These are phyloP conservation scores for Umbelopsis sp. DNA, from an alignment of 192 early-diverging fungal species.

Conservation along the genomic window DNA sequence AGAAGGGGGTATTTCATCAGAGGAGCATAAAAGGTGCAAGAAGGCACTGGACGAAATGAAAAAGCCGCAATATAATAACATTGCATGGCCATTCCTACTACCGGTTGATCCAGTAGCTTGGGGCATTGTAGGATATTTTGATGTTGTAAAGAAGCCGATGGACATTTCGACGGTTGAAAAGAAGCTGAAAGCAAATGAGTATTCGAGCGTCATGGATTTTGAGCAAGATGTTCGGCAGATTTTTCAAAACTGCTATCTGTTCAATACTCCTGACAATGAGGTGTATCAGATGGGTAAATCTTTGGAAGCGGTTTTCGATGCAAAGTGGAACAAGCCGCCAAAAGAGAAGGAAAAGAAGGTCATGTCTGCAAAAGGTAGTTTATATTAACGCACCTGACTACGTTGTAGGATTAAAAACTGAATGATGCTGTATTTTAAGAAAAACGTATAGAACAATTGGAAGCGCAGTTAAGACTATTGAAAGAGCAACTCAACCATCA, in stretches of 20 bases:
- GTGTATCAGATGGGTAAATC: slow-evolving; percentile 68
- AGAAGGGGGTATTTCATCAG: neutral
- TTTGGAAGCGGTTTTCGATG: slow-evolving; percentile 68
- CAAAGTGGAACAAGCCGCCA: slow-evolving; percentile 59
- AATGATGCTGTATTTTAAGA: neutral
- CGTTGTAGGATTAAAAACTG: no score
- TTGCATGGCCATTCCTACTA: slow-evolving; percentile 60
- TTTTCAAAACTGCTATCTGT: slow-evolving; percentile 76
- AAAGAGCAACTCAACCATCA: slow-evolving; percentile 8
- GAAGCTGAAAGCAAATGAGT: slow-evolving; percentile 64
- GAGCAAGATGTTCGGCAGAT: slow-evolving; percentile 70
- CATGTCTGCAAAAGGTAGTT: slow-evolving; percentile 13
- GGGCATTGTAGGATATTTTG: slow-evolving; percentile 80
- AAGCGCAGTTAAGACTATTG: neutral
- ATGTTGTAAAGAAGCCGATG: slow-evolving; percentile 79
- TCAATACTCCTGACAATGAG: slow-evolving; percentile 60
- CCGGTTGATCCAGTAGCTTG: slow-evolving; percentile 87
- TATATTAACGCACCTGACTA: no score
- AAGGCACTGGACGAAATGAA: slow-evolving; percentile 29
- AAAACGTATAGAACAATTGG: slow-evolving; percentile 16
- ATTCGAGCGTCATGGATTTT: slow-evolving; percentile 62
- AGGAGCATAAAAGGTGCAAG: slow-evolving; percentile 31
- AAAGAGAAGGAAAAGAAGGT: neutral
- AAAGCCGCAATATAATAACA: slow-evolving; percentile 15
- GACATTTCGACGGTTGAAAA: slow-evolving; percentile 70